Percentiles rank a stretch among this genome's conserved stretches.
These are phyloP conservation scores for Xerocomellus intermedius DNA, from an alignment of 768 basidiomycete species.

Conservation along the genomic window DNA sequence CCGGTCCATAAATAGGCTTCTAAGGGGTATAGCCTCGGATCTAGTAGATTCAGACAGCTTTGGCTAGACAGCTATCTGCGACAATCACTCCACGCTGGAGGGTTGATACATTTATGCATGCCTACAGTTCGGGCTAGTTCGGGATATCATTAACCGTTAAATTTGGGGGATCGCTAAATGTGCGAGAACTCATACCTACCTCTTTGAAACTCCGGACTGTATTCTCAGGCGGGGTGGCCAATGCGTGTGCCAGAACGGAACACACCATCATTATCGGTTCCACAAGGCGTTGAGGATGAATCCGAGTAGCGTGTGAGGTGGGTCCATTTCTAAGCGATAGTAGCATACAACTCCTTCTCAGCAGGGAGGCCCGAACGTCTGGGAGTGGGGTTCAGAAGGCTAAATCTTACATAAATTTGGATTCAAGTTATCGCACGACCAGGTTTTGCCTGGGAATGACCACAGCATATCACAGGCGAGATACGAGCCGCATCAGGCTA, in stretches of 20 bases:
- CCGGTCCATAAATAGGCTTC: not conserved
- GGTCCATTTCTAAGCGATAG: not conserved
- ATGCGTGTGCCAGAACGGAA: not conserved
- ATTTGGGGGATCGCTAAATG: not conserved
- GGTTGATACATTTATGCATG: not conserved
- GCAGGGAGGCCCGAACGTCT: not conserved
- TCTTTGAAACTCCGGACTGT: not conserved
- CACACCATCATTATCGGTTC: not conserved
- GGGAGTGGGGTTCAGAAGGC: not conserved
- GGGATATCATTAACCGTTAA: too few species aligned
- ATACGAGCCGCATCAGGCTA: not conserved
- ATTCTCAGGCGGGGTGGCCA: not conserved
- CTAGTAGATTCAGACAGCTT: not conserved
- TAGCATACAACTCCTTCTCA: not conserved
- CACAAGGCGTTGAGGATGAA: not conserved
- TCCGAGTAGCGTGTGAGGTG: not conserved
- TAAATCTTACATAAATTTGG: not conserved
- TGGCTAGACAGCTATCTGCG: not conserved
- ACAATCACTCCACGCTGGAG: not conserved
- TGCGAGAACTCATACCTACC: not conserved
- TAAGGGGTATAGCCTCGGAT: not conserved
- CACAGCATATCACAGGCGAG: not conserved
- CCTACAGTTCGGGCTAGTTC: not conserved
- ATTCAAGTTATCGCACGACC: not conserved
- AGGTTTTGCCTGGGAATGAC: constrained; percentile 1